A percentile compares a stretch with the other conserved stretches of the same genome.
These are phyloP conservation scores for Nymphaea thermarum DNA, from an alignment of 164 flowering plant species.

Conservation along the genomic window DNA sequence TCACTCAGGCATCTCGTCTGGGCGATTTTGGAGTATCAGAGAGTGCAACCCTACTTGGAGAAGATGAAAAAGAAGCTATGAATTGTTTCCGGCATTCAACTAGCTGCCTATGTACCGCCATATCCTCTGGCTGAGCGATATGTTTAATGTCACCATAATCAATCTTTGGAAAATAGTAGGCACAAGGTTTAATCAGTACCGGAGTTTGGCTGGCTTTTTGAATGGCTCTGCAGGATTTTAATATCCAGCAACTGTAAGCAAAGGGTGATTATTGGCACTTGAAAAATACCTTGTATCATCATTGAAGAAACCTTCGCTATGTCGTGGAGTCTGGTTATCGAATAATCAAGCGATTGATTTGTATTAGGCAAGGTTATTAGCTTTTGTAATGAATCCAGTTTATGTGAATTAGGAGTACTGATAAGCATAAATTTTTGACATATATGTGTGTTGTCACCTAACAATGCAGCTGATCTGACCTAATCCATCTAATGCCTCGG, in stretches of 20 bases:
- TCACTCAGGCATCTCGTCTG: slow-evolving; percentile 52
- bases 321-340: background rate
- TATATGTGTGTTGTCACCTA: too few species aligned
- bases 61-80: slow-evolving; percentile 27
- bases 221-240: background rate
- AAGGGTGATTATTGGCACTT: background rate
- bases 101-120: background rate
- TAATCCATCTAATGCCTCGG: background rate
- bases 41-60: slow-evolving; percentile 26
- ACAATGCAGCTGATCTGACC: too few species aligned
- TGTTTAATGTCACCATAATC: background rate
- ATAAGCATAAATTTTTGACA: too few species aligned
- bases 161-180: background rate
- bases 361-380: background rate
- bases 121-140: background rate
- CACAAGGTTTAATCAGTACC: too few species aligned
- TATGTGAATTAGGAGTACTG: background rate
- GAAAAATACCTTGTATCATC: background rate
- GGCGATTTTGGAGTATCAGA: slow-evolving; percentile 55
- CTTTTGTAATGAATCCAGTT: background rate
- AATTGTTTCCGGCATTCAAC: background rate
- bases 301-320: background rate
- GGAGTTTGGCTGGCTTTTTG: background rate
- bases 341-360: background rate
- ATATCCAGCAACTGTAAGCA: background rate